These are phyloP conservation scores for Puccinia horiana DNA, from an alignment of 1,284 basidiomycete genomes.

Conservation along the genomic window DNA sequence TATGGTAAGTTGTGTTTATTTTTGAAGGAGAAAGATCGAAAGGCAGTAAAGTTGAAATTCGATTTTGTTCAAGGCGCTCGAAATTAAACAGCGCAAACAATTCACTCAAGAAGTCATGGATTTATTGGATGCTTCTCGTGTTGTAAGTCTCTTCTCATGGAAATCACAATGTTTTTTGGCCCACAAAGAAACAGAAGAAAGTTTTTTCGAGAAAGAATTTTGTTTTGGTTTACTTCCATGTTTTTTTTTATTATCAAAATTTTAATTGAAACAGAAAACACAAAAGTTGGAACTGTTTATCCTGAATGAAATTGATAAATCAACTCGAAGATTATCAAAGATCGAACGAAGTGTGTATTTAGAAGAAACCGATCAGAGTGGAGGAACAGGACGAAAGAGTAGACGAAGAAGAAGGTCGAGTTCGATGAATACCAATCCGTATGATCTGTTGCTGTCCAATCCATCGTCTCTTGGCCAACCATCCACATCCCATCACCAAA, in stretches of 20 bases:
- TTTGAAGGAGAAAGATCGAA: neutral
- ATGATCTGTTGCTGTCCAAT: neutral
- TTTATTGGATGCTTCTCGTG: conserved; percentile 26
- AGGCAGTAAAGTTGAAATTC: neutral
- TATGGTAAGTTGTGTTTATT: neutral
- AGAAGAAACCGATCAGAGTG: neutral
- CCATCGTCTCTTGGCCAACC: conserved; percentile 1
- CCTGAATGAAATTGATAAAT: conserved; percentile 26
- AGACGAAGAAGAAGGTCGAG: conserved; percentile 2
- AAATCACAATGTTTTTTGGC: too few relatives aligned
- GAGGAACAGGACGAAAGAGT: neutral
- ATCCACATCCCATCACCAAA: neutral
- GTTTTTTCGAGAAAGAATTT: neutral
- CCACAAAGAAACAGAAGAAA: neutral
- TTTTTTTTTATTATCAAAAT: neutral
- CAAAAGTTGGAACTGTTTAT: conserved; percentile 36
- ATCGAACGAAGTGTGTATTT: neutral
- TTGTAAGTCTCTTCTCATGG: conserved; percentile 22
- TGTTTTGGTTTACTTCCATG: neutral
- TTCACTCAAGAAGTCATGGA: conserved; percentile 26
- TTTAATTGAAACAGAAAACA: conserved; percentile 18
- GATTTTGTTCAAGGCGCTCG: neutral
- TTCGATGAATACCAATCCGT: conserved; percentile 14
- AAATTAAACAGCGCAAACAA: conserved; percentile 22
- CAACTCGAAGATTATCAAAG: conserved; percentile 3